Evolutionary conservation across 805 yeast species (phyloP).

Genomic region (Phaffomyces thermotolerans): DNA sequence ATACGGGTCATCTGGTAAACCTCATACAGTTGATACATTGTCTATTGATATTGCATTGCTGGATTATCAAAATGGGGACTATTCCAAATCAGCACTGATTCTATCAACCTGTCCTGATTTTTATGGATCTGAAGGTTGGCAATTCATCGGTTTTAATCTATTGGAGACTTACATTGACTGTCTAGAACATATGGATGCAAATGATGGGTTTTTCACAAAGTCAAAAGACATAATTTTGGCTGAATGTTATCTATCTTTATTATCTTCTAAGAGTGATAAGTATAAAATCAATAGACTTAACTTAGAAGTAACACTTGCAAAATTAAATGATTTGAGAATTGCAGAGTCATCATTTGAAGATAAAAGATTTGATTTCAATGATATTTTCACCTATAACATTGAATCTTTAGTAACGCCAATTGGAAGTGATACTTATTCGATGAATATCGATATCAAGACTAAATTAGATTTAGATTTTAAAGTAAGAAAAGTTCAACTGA

Average conservation of each 20-base stretch:
- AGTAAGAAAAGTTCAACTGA: conserved; percentile 21
- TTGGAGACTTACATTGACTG: conserved; percentile 65
- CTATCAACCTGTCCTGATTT: conserved; percentile 63
- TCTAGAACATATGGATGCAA: conserved; percentile 36
- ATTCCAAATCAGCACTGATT: conserved; percentile 52
- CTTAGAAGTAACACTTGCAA: neutral
- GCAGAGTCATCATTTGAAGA: neutral
- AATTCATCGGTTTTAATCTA: conserved; percentile 55
- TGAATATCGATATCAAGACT: conserved; percentile 5
- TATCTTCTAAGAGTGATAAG: conserved; percentile 3
- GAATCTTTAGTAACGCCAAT: conserved; percentile 5
- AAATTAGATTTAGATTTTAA: conserved; percentile 13
- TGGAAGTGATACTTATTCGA: conserved; percentile 10
- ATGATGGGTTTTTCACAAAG: conserved; percentile 16
- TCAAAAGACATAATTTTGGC: conserved; percentile 7
- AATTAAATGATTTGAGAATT: neutral
- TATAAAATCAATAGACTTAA: neutral
- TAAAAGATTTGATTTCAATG: conserved; percentile 3
- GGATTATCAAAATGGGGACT: conserved; percentile 50
- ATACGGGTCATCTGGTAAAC: conserved; percentile 44
- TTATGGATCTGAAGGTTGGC: conserved; percentile 71
- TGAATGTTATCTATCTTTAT: conserved; percentile 5
- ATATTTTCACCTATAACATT: conserved; percentile 9
- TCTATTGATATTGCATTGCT: conserved; percentile 75
- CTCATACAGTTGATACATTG: conserved; percentile 63